Percentiles rank a stretch among this genome's conserved stretches.
Conservation (phyloP, 176 grass and related monocot species). For the Phragmites australis region DNA sequence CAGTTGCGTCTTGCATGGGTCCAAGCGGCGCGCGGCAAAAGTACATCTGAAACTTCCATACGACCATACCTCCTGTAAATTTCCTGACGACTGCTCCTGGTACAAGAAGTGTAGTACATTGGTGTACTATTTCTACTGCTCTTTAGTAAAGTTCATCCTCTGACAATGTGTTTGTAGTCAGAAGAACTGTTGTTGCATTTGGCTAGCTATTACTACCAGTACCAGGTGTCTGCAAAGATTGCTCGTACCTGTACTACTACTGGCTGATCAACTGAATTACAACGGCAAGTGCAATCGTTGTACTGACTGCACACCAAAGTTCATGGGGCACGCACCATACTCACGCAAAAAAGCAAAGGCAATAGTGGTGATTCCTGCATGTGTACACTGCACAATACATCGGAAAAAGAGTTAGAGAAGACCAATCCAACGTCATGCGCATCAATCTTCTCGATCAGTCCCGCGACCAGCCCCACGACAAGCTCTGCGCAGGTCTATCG, state of each 20-base stretch:
- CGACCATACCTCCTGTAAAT: neutral
- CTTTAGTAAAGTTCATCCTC: neutral
- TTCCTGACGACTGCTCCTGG: neutral
- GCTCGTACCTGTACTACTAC: neutral
- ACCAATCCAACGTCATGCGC: no score
- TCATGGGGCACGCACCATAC: neutral
- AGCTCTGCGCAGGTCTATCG: no score
- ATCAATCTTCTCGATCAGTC: no score
- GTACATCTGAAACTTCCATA: neutral
- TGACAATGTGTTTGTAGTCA: neutral
- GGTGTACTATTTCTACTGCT: neutral
- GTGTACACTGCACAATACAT: no score
- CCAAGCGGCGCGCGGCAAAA: neutral
- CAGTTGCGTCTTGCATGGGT: no score
- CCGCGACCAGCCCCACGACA: no score
- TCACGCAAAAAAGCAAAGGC: no score
- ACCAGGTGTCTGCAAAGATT: neutral
- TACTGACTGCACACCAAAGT: neutral
- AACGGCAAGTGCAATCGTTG: neutral
- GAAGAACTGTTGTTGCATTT: neutral
- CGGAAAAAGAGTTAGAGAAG: no score
- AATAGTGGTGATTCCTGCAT: no score
- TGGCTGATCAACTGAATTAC: neutral
- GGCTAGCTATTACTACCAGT: no score
- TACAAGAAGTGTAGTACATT: neutral